Conservation (phyloP, 1,284 basidiomycete species). For the Irpex sp. region DNA sequence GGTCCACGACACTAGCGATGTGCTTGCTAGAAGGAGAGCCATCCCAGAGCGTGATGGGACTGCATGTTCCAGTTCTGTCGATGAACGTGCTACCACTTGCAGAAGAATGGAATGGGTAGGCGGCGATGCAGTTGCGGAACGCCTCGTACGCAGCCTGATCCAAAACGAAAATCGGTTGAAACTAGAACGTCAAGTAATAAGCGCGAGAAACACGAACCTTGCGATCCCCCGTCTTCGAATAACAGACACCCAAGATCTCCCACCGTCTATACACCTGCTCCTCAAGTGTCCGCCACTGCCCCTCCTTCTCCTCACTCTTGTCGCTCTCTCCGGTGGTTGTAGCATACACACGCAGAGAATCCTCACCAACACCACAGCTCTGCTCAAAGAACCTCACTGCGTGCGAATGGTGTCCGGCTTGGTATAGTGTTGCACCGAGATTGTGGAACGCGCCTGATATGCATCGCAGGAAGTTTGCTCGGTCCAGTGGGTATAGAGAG, state of each 20-base stretch:
- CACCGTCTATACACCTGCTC: slow-evolving; percentile 66
- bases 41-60: slow-evolving; percentile 33
- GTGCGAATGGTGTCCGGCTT: slow-evolving; percentile 52
- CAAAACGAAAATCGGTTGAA: too few species aligned
- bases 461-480: slow-evolving; percentile 58
- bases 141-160: slow-evolving; percentile 57
- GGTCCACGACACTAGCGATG: slow-evolving; percentile 56
- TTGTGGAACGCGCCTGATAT: slow-evolving; percentile 68
- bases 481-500: slow-evolving; percentile 1
- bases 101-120: slow-evolving; percentile 47
- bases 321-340: slow-evolving; percentile 15
- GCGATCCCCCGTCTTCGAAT: slow-evolving; percentile 68
- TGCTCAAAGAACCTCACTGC: slow-evolving; percentile 64
- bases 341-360: slow-evolving; percentile 33
- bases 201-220: slow-evolving; percentile 38
- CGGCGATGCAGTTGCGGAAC: slow-evolving; percentile 47
- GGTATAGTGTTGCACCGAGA: slow-evolving; percentile 60
- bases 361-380: slow-evolving; percentile 50
- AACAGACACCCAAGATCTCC: slow-evolving; percentile 78
- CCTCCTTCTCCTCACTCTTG: slow-evolving; percentile 28
- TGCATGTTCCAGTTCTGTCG: slow-evolving; percentile 27
- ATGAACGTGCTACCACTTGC: slow-evolving; percentile 24
- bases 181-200: too few species aligned
- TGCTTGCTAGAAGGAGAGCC: slow-evolving; percentile 42
- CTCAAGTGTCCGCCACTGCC: slow-evolving; percentile 53